Percentiles rank a stretch among this genome's conserved stretches.
Conservation (phyloP, 805 yeast species). For the Lipomyces starkeyi region DNA sequence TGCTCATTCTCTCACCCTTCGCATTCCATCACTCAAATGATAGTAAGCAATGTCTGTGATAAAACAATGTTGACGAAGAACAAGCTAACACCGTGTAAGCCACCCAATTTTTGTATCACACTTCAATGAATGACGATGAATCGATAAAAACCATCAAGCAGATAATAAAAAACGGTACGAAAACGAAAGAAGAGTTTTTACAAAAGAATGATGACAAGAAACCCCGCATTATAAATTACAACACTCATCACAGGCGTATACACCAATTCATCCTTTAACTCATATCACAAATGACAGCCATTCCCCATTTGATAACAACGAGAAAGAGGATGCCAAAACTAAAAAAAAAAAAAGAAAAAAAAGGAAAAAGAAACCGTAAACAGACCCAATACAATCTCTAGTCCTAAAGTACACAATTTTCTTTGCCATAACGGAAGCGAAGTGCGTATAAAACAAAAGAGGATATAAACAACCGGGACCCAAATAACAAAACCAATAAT, state of each 20-base stretch:
- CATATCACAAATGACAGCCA: slow-evolving; percentile 1
- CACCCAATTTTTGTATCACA: neutral
- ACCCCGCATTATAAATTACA: neutral
- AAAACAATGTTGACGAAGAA: neutral
- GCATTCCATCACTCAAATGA: neutral
- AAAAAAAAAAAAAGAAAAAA: neutral
- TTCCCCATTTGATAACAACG: neutral
- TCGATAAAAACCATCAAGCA: neutral
- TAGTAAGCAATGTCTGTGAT: neutral
- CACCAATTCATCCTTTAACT: neutral
- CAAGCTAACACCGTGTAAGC: neutral
- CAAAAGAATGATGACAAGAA: neutral
- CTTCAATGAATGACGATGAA: neutral
- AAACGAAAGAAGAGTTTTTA: neutral
- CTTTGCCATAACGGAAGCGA: neutral
- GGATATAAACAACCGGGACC: neutral
- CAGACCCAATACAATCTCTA: neutral
- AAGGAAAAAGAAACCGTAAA: neutral
- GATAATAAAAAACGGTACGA: neutral
- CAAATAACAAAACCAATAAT: slow-evolving; percentile 1
- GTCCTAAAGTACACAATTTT: neutral
- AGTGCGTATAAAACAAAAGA: neutral
- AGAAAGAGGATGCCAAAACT: neutral
- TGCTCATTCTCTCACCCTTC: neutral
- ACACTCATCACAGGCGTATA: neutral